phyloP scores from a whole-genome alignment of 176 grass and related monocot genomes.

The Carex cristatella region DNA sequence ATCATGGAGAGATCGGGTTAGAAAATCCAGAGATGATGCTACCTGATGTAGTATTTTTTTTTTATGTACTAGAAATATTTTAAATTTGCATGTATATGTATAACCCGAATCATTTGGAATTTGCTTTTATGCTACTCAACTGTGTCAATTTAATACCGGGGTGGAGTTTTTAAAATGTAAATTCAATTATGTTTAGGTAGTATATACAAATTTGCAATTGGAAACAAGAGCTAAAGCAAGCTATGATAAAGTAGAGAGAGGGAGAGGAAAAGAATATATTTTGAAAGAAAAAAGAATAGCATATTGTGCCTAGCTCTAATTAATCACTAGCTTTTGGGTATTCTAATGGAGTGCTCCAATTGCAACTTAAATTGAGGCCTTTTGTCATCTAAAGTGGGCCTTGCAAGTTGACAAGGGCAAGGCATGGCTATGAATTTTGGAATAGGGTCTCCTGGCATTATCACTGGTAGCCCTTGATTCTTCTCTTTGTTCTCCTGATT shows the following conservation, averaged over 20 bases:
- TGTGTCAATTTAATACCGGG: too few species aligned
- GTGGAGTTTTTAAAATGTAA: not conserved
- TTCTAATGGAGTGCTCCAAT: constrained; percentile 1
- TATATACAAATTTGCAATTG: constrained; percentile 14
- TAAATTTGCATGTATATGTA: not conserved
- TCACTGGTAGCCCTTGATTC: constrained; percentile 58
- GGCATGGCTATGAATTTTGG: constrained; percentile 84
- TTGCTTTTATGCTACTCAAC: not conserved
- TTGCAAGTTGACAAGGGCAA: constrained; percentile 39
- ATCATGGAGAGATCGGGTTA: constrained; percentile 77
- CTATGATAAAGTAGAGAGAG: not conserved
- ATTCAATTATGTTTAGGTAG: not conserved
- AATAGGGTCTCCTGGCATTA: constrained; percentile 82
- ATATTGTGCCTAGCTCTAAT: not conserved
- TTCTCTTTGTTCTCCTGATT: constrained; percentile 38
- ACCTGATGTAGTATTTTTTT: constrained; percentile 37
- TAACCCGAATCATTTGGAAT: not conserved
- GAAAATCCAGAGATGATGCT: constrained; percentile 41
- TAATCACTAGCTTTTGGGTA: constrained; percentile 1
- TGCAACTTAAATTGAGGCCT: not conserved
- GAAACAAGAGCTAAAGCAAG: constrained; percentile 6
- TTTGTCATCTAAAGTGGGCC: constrained; percentile 15
- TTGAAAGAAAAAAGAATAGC: constrained; percentile 10
- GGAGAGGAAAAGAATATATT: constrained; percentile 11
- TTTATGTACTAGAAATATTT: not conserved